Conservation (phyloP, 352 stramenopile genomes). For the Phytopythium helicoides region DNA sequence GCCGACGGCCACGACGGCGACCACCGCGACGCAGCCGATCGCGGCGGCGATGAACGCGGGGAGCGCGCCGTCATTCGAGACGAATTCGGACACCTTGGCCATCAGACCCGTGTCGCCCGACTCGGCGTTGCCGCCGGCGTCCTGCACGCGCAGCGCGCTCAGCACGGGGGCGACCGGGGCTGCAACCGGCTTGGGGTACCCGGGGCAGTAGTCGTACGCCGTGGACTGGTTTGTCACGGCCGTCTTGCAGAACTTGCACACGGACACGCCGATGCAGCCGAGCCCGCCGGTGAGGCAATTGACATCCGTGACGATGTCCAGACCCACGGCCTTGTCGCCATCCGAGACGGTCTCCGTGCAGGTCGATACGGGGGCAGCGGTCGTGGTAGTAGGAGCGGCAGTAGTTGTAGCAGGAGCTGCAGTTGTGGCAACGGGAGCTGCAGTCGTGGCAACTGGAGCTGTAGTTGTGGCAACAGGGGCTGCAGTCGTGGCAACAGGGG, state of each 20-base stretch:
- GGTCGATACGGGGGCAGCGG: not conserved
- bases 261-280: constrained; percentile 2
- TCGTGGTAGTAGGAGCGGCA: not conserved
- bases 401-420: no score
- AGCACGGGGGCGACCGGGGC: no score
- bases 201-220: constrained; percentile 22
- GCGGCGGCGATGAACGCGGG: not conserved
- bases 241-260: constrained; percentile 16
- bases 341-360: constrained; percentile 15
- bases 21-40: constrained; percentile 26
- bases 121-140: not conserved
- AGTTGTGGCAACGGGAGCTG: no score
- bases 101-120: not conserved
- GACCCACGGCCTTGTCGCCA: constrained; percentile 21
- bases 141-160: not conserved
- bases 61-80: not conserved
- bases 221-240: constrained; percentile 19
- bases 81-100: not conserved
- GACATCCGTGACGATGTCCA: constrained; percentile 24
- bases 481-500: not conserved
- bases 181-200: not conserved
- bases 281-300: constrained; percentile 14
- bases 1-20: constrained; percentile 19
- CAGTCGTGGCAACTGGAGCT: not conserved
- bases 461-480: not conserved